These are phyloP conservation scores for Epichloe aotearoae DNA, from an alignment of 2,329 filamentous ascomycete species.

Conservation along the genomic window DNA sequence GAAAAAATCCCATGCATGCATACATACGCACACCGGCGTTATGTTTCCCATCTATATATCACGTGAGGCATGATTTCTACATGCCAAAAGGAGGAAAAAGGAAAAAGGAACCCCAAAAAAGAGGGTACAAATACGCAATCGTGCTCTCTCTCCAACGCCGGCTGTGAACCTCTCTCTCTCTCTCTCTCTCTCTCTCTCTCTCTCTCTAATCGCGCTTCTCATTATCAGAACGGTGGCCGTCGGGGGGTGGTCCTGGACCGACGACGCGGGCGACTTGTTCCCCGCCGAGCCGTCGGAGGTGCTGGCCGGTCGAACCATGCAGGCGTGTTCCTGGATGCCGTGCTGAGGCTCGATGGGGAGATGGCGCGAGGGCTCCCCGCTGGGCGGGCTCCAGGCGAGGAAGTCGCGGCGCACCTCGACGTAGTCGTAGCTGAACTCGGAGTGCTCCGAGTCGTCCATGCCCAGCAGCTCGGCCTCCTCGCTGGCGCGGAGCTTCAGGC, in stretches of 20 bases:
- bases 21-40: background rate
- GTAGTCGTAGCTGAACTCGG: slow-evolving; percentile 84
- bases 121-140: background rate
- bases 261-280: slow-evolving; percentile 7
- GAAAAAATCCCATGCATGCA: no score
- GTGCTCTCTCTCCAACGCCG: slow-evolving; percentile 6
- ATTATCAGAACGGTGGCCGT: background rate
- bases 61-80: slow-evolving; percentile 1
- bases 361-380: slow-evolving; percentile 44
- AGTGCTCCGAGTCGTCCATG: slow-evolving; percentile 83
- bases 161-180: slow-evolving; percentile 1
- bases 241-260: slow-evolving; percentile 4
- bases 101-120: background rate
- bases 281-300: slow-evolving; percentile 8
- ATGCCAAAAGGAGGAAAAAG: background rate
- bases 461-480: slow-evolving; percentile 75
- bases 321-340: slow-evolving; percentile 54
- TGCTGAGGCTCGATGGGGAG: slow-evolving; percentile 51
- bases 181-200: background rate
- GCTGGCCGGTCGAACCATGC: slow-evolving; percentile 20
- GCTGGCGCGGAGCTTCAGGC: slow-evolving; percentile 64
- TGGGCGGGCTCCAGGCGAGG: slow-evolving; percentile 73
- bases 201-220: slow-evolving; percentile 5
- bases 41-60: background rate
- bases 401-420: slow-evolving; percentile 82